A percentile compares a stretch with the other conserved stretches of the same genome.
Conservation (phyloP, 805 yeast genomes). For the Monosporozyma servazzii region DNA sequence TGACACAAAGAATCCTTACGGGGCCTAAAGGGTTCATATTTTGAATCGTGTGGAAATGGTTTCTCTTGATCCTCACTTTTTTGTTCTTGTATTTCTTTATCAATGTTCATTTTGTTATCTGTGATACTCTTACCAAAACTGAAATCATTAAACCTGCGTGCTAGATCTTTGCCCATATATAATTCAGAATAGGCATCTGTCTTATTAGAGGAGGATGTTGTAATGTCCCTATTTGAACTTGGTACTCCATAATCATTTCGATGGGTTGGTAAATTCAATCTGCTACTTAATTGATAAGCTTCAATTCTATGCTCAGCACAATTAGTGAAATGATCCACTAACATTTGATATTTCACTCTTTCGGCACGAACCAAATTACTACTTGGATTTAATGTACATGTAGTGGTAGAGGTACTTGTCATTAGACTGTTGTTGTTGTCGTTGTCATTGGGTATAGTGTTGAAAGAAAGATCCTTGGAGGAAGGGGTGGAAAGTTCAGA, state of each 20-base stretch:
- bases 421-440: neutral
- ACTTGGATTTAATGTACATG: neutral
- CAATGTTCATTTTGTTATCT: neutral
- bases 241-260: neutral
- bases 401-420: neutral
- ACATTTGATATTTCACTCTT: conserved; percentile 8
- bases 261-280: neutral
- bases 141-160: neutral
- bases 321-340: conserved; percentile 13
- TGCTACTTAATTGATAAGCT: conserved; percentile 6
- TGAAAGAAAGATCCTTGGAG: neutral
- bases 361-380: conserved; percentile 7
- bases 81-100: neutral
- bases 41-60: neutral
- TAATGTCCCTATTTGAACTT: neutral
- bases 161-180: neutral
- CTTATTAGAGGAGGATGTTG: neutral
- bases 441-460: neutral
- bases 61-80: neutral
- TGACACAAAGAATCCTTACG: neutral
- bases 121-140: neutral
- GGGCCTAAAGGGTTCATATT: neutral
- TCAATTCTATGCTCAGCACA: conserved; percentile 10
- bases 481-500: neutral
- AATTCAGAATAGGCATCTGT: neutral